A percentile compares a stretch with the other conserved stretches of the same genome.
Conservation (phyloP, 441 rosid species). For the Eruca vesicaria region DNA sequence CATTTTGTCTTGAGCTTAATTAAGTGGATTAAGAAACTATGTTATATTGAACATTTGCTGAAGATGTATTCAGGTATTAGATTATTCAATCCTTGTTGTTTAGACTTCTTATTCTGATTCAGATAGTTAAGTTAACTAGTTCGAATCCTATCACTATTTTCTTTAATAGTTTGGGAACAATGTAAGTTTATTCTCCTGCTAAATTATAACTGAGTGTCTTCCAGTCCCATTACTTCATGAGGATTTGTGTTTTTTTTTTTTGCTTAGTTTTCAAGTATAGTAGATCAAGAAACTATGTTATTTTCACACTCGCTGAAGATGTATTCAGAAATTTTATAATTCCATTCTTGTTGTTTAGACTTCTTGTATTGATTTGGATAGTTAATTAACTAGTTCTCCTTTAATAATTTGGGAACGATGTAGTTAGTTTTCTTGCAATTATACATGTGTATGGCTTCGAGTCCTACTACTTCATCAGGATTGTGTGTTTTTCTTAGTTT, state of each 20-base stretch:
- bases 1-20: too few species aligned
- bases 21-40: not conserved
- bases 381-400: not conserved
- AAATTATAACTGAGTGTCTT: not conserved
- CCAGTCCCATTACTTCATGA: not conserved
- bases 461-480: not conserved
- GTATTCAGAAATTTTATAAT: not conserved
- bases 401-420: not conserved
- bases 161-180: not conserved
- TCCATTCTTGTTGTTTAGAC: not conserved
- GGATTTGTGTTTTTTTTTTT: not conserved
- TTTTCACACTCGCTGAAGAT: not conserved
- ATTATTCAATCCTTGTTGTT: not conserved
- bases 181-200: not conserved
- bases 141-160: not conserved
- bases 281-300: not conserved
- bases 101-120: not conserved
- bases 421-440: not conserved
- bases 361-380: not conserved
- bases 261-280: slow-evolving; percentile 6
- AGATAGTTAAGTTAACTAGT: not conserved
- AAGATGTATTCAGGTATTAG: not conserved
- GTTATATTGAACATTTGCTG: not conserved
- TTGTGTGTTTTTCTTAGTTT: not conserved
- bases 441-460: not conserved